These are phyloP conservation scores for Tetrahymena elliotti DNA, from an alignment of 73 alveolate genomes.

Conservation along the genomic window DNA sequence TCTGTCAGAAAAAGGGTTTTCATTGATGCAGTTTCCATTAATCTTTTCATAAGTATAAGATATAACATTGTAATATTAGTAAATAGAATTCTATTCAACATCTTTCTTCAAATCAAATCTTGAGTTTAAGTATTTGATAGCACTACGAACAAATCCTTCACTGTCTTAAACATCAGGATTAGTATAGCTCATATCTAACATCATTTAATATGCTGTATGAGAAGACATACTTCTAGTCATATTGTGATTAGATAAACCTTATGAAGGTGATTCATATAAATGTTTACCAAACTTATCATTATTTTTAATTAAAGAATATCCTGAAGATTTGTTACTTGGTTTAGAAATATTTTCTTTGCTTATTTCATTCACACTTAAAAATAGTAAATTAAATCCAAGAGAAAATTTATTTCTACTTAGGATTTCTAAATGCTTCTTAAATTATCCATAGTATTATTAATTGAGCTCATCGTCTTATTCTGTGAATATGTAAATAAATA, in stretches of 20 bases:
- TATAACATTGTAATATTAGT: neutral
- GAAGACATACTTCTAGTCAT: neutral
- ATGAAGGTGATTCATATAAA: neutral
- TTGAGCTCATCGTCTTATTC: neutral
- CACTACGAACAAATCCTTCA: neutral
- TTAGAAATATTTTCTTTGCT: neutral
- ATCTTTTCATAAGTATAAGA: neutral
- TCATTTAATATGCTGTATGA: neutral
- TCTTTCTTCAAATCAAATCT: neutral
- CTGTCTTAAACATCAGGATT: neutral
- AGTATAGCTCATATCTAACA: neutral
- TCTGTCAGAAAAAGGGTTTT: neutral
- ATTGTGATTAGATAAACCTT: neutral
- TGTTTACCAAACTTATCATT: neutral
- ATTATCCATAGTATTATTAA: neutral
- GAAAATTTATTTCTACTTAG: neutral
- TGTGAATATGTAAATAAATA: neutral
- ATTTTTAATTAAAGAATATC: neutral
- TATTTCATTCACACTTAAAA: neutral
- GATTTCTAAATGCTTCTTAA: neutral
- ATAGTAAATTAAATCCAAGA: neutral
- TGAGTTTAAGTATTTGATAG: neutral
- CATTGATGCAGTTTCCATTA: neutral
- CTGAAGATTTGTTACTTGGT: neutral
- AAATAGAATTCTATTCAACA: neutral